These are phyloP conservation scores for Candida taoyuanica DNA, from an alignment of 805 yeast genomes.

Conservation along the genomic window DNA sequence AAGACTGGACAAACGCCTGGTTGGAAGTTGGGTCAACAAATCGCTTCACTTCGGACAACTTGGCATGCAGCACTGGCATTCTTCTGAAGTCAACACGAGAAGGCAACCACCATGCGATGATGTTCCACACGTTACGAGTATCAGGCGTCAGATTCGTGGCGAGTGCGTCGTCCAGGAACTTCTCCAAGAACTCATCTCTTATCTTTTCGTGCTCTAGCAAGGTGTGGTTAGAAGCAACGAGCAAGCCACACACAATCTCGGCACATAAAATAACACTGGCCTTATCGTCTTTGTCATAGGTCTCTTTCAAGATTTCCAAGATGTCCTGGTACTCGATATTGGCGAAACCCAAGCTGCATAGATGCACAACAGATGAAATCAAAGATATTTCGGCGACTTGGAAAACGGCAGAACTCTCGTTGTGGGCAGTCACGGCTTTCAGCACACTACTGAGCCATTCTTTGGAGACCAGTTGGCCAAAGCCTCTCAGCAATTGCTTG, in stretches of 20 bases:
- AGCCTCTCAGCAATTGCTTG: conserved; percentile 31
- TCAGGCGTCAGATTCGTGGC: conserved; percentile 67
- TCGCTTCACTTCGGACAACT: conserved; percentile 37
- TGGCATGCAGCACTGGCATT: conserved; percentile 43
- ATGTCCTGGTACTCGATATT: conserved; percentile 47
- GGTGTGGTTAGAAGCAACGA: conserved; percentile 45
- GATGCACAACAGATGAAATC: conserved; percentile 43
- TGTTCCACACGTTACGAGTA: conserved; percentile 66
- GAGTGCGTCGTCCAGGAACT: conserved; percentile 43
- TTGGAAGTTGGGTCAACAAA: conserved; percentile 49
- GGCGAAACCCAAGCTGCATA: conserved; percentile 43
- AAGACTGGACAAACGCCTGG: conserved; percentile 60
- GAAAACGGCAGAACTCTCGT: conserved; percentile 64
- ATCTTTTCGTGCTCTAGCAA: conserved; percentile 28
- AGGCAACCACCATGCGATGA: conserved; percentile 72
- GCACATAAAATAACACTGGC: conserved; percentile 70
- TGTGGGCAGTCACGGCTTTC: conserved; percentile 53
- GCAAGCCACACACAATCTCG: conserved; percentile 64
- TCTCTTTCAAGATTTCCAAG: conserved; percentile 41
- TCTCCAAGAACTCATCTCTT: conserved; percentile 44
- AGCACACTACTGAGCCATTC: conserved; percentile 56
- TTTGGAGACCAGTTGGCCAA: conserved; percentile 45
- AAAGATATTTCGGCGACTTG: conserved; percentile 61
- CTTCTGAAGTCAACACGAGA: conserved; percentile 64
- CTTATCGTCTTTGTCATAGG: conserved; percentile 63